These are phyloP conservation scores for Solanum tacnaense DNA, from an alignment of 257 asterid genomes.

Conservation along the genomic window DNA sequence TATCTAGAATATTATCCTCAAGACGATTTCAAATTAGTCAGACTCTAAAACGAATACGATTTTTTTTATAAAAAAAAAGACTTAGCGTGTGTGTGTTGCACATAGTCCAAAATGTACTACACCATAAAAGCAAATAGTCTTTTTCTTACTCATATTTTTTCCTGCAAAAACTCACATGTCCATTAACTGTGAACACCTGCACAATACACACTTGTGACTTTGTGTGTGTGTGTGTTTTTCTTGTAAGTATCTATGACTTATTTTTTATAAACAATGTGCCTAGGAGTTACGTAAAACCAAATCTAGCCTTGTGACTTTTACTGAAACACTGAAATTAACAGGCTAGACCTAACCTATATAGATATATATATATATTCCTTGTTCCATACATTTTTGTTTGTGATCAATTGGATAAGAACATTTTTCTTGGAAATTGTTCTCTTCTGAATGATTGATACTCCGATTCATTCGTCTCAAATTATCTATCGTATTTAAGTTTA, in stretches of 20 bases:
- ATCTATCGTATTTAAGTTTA: too few species aligned
- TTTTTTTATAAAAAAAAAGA: neutral
- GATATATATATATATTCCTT: neutral
- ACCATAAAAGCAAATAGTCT: neutral
- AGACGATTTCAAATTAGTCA: neutral
- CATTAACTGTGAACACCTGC: neutral
- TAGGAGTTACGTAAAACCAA: neutral
- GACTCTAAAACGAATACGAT: neutral
- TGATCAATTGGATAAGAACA: neutral
- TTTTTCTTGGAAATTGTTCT: neutral
- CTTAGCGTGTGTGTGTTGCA: neutral
- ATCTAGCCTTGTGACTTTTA: neutral
- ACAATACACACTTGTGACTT: neutral
- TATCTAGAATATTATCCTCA: neutral
- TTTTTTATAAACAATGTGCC: neutral
- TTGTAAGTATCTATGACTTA: neutral
- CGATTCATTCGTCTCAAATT: too few species aligned
- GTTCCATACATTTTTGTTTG: neutral
- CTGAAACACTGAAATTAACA: neutral
- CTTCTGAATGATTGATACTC: neutral
- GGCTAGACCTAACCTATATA: neutral
- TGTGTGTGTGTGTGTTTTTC: neutral
- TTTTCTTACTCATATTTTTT: neutral
- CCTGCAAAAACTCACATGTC: neutral
- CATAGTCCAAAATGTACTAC: neutral